Evolutionary conservation across 2,329 filamentous ascomycete species (phyloP).

Genomic region (Exophiala aquamarina): DNA sequence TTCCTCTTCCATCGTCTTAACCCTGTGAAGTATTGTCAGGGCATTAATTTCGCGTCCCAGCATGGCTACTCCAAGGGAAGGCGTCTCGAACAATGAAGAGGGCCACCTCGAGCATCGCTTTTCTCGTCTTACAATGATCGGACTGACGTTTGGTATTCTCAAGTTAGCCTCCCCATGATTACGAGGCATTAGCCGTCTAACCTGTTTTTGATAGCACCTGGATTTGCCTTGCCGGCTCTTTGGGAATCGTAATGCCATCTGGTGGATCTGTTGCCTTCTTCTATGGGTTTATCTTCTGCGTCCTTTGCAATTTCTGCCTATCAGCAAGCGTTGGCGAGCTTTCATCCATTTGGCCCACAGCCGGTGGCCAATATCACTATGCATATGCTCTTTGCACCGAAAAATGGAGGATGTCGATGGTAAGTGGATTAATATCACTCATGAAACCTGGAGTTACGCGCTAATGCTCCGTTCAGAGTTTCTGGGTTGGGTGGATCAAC

Average conservation of each 20-base stretch:
- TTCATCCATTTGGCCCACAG: conserved; percentile 6
- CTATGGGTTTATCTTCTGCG: conserved; percentile 7
- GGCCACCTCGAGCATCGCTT: conserved; percentile 7
- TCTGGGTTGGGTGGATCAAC: conserved; percentile 53
- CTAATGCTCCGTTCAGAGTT: neutral
- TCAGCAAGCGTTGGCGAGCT: conserved; percentile 7
- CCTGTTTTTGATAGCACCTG: conserved; percentile 2
- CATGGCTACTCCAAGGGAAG: neutral
- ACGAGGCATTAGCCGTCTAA: too few relatives aligned
- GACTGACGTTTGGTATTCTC: conserved; percentile 5
- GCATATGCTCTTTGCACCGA: neutral
- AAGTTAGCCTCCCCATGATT: neutral
- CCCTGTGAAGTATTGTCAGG: too few relatives aligned
- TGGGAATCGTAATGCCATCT: conserved; percentile 8
- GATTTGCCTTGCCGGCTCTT: conserved; percentile 1
- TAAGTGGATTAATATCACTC: neutral
- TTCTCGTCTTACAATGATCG: conserved; percentile 6
- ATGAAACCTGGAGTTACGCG: too few relatives aligned
- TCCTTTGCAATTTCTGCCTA: conserved; percentile 5
- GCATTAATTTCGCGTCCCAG: too few relatives aligned
- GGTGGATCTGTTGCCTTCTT: conserved; percentile 4
- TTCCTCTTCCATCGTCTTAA: too few relatives aligned
- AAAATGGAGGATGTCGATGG: conserved; percentile 3
- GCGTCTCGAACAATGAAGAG: neutral
- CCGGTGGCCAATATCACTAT: conserved; percentile 8